A percentile compares a stretch with the other conserved stretches of the same genome.
Conservation (phyloP, 2,329 filamentous ascomycete genomes). For the Penicillium sp. region DNA sequence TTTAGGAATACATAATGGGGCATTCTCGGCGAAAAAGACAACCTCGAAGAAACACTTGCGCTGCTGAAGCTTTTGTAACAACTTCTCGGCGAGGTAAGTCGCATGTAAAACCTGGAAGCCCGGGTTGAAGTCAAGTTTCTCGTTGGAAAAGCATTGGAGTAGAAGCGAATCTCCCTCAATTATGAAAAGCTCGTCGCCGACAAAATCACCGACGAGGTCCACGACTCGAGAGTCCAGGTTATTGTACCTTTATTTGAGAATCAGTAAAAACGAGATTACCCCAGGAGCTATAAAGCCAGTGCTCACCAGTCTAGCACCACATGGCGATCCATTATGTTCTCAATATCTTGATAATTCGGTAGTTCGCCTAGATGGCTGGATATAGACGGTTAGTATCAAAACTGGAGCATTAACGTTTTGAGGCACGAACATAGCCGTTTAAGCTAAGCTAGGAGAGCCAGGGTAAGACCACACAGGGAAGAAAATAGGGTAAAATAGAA, state of each 20-base stretch:
- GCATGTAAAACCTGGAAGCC: constrained; percentile 72
- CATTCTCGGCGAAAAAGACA: constrained; percentile 61
- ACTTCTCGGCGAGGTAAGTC: constrained; percentile 65
- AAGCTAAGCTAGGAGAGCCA: background rate
- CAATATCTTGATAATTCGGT: background rate
- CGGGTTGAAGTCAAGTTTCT: constrained; percentile 59
- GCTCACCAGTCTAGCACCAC: background rate
- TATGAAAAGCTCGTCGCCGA: constrained; percentile 68
- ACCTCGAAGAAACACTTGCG: constrained; percentile 70
- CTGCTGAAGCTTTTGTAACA: constrained; percentile 59
- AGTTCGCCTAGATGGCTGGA: background rate
- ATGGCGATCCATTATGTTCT: background rate
- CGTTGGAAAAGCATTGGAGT: constrained; percentile 60
- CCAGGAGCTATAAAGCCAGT: background rate
- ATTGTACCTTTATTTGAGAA: background rate
- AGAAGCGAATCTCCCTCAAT: constrained; percentile 73
- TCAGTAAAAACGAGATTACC: background rate
- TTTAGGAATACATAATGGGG: constrained; percentile 54
- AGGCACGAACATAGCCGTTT: background rate
- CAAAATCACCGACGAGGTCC: constrained; percentile 73
- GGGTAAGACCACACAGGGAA: background rate
- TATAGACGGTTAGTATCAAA: background rate
- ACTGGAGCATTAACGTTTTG: no score
- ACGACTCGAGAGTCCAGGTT: constrained; percentile 47
- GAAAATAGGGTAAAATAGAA: background rate